phyloP scores from a whole-genome alignment of 495 filamentous ascomycete genomes.

The Aspergillus nanangensis region DNA sequence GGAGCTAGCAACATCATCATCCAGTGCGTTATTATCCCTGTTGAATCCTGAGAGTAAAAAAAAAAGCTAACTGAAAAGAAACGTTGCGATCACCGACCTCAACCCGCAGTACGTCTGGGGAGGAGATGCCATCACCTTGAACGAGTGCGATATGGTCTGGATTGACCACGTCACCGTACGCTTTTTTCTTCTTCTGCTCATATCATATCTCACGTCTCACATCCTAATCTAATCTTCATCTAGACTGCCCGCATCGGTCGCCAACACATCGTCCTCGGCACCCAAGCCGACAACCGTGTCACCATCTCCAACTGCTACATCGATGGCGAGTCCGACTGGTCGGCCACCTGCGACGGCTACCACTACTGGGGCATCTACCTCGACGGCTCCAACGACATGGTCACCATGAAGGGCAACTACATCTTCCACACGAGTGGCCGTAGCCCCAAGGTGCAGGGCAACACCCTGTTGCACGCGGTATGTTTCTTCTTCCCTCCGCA shows the following conservation, averaged over 20 bases:
- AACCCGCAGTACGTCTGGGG: conserved; percentile 46
- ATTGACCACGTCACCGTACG: conserved; percentile 37
- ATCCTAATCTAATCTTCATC: no score
- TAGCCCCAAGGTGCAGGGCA: conserved; percentile 36
- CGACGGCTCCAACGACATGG: conserved; percentile 32
- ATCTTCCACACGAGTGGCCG: conserved; percentile 42
- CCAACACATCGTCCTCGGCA: conserved; percentile 40
- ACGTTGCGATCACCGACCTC: conserved; percentile 40
- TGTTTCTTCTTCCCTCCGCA: not conserved
- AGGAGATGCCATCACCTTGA: conserved; percentile 40
- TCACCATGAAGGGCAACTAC: conserved; percentile 44
- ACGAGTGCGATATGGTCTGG: conserved; percentile 36
- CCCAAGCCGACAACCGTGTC: conserved; percentile 32
- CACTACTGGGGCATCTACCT: conserved; percentile 44
- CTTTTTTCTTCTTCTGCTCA: not conserved
- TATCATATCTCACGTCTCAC: no score
- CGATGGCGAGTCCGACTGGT: conserved; percentile 32
- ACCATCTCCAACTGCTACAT: conserved; percentile 42
- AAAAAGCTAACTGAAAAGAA: conserved; percentile 13
- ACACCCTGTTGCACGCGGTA: conserved; percentile 40
- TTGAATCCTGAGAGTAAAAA: not conserved
- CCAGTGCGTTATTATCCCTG: conserved; percentile 19
- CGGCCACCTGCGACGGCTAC: conserved; percentile 39
- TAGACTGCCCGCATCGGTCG: conserved; percentile 37
- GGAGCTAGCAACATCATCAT: conserved; percentile 42